Evolutionary conservation across 257 asterid genomes (phyloP), one percentile per base, ranked within the genome.

Genomic region (Cynanchum wilfordii): DNA sequence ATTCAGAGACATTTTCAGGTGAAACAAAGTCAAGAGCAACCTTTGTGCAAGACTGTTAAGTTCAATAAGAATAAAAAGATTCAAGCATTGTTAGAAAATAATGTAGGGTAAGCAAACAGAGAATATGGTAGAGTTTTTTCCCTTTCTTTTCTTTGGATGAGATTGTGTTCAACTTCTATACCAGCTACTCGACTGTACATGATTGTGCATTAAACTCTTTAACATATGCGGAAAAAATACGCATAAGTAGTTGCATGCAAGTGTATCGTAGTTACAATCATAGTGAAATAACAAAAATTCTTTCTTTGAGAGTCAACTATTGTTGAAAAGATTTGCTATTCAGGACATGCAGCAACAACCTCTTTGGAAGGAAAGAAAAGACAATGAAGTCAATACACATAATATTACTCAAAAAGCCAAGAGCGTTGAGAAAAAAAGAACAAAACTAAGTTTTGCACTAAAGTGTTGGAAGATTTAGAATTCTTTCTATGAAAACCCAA

Each of bases 11-110:
- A 72, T 83, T 90, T 70, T 90, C 97, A 9, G 97, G 96, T 12
- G 97, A 88, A 51, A 90, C 97, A 56, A 90, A 90, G 85, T 90
- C 97, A 7, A 86, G 79, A 45, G 95, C 95, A 72, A 90, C 92
- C 84, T 90, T 89, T 49, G 79, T 83, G 82, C 96, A 89, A 30
- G 97, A 90, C 97, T 90, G 85, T 54, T 49, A 76, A 68, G 63
- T 36, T 63, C 66, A 63, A 55, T 57, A 50, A 75, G 10, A 62
- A 55, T 57, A 50, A 75, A 7, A 62, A 60, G 71, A 72, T n/a
- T 45, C 49, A 70, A 57, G 36, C 56, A 75, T 74, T 33, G 45
- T 50, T 42, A 33, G 51, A n/a, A 68, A 13, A 57, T 13, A 63
- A 20, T 58, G 12, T 3, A 29, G 67, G 7, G 50, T 42, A 25